Base-by-base conservation (phyloP, 495 filamentous ascomycete genomes). In the Podospora australis region DNA sequence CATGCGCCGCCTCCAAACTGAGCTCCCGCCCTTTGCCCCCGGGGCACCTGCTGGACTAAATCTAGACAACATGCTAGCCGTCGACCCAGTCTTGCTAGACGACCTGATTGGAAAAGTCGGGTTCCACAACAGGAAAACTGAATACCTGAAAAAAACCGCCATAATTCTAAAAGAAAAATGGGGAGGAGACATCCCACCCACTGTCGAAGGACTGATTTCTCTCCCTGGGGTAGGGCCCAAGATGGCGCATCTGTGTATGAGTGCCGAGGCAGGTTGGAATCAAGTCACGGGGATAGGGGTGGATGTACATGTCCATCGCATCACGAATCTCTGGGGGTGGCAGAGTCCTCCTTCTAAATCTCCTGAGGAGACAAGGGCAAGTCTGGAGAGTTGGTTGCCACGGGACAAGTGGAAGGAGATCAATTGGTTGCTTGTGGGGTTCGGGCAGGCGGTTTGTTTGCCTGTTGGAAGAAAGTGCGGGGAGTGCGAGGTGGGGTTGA, bases 301-400 rank as follows among this genome's bases (percentile, higher is more conserved):
- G 25, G 81, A 85, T 63, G 79, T 83, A 25, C 80, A 83, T 55
- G 80, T 83, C 9, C 79, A 97, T 65, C 82, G 92, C 23, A 95
- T 98, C 58, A 90, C 90, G 36, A 98, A 98, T 70, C 70, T 95
- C 21, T 97, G 91, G 92, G 86, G 87, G 6, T 98, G 92, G 92
- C 74, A 91, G 62, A 36, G 54, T 0, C 53, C 50, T 5, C 81
- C 81, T 50, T 90, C 88, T 0, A 86, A 82, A 54, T 84, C 67
- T 6, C 91, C 91, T 0, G 91, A 96, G 70, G 87, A 89, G 56
- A 96, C 92, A 22, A 75, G 92, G 26, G 59, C 70, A 30, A 79
- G 82, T 26, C 65, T 98, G 49, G 77, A 97, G 74, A 70, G 72
- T 1, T 97, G 91, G 90, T 67, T 96, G 51, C 90, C 91, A 6